Percentiles rank a stretch among this genome's conserved stretches.
phyloP scores from a whole-genome alignment of 2,329 filamentous ascomycete genomes.

The Cryphonectria nitschkei region DNA sequence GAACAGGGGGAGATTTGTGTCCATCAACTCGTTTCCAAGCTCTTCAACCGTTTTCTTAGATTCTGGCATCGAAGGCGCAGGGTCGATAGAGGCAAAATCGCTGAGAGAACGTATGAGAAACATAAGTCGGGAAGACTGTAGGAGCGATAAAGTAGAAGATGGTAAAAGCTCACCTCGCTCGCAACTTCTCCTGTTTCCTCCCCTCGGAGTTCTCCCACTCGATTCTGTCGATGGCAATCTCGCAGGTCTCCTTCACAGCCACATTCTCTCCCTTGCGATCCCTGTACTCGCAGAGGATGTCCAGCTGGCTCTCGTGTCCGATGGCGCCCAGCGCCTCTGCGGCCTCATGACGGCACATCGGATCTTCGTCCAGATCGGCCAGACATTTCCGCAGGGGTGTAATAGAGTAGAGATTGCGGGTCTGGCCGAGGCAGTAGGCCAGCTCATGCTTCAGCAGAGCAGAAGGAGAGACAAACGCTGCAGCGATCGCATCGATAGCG shows the following conservation, averaged over 20 bases:
- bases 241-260: slow-evolving; percentile 92
- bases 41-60: slow-evolving; percentile 70
- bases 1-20: slow-evolving; percentile 81
- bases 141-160: slow-evolving; percentile 7
- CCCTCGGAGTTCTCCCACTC: slow-evolving; percentile 85
- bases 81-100: slow-evolving; percentile 94
- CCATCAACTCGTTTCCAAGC: slow-evolving; percentile 76
- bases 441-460: slow-evolving; percentile 95
- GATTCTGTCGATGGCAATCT: slow-evolving; percentile 93
- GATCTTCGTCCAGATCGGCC: slow-evolving; percentile 78
- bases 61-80: slow-evolving; percentile 84
- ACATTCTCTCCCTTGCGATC: slow-evolving; percentile 77
- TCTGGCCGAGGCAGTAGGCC: slow-evolving; percentile 95
- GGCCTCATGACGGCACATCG: slow-evolving; percentile 96
- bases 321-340: slow-evolving; percentile 92
- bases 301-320: slow-evolving; percentile 73
- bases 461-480: slow-evolving; percentile 81
- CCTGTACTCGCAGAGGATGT: slow-evolving; percentile 71
- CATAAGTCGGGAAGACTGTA: neutral
- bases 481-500: slow-evolving; percentile 81
- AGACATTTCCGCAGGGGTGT: slow-evolving; percentile 74
- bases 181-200: slow-evolving; percentile 74
- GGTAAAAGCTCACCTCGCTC: slow-evolving; percentile 66
- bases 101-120: slow-evolving; percentile 53
- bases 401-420: slow-evolving; percentile 74